Evolutionary conservation across 202 grass and related monocot genomes (phyloP).

Genomic region (Eragrostis tef): DNA sequence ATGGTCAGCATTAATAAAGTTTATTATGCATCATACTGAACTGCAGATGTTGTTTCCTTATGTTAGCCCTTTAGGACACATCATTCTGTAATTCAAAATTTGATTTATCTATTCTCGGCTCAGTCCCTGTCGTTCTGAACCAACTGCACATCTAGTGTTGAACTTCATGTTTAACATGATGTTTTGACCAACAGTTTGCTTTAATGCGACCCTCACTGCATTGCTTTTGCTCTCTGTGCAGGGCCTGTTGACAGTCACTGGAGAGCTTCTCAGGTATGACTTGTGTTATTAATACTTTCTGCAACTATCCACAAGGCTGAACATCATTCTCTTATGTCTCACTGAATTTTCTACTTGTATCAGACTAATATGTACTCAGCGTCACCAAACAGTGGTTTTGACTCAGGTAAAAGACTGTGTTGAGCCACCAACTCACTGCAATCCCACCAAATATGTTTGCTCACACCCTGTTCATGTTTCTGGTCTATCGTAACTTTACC

Average conservation of each 20-base stretch:
- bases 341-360: constrained; percentile 40
- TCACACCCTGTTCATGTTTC: neutral
- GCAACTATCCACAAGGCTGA: neutral
- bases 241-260: constrained; percentile 59
- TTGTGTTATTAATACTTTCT: neutral
- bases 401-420: constrained; percentile 45
- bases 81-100: neutral
- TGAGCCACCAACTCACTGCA: neutral
- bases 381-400: constrained; percentile 56
- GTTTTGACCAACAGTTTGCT: neutral
- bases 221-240: constrained; percentile 39
- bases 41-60: constrained; percentile 4
- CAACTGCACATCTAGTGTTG: constrained; percentile 6
- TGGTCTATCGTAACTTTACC: neutral
- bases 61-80: neutral
- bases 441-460: neutral
- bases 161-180: constrained; percentile 7
- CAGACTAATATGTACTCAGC: constrained; percentile 55
- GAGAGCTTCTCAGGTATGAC: constrained; percentile 63
- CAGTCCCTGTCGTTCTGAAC: neutral
- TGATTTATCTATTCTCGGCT: neutral
- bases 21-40: neutral
- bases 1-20: constrained; percentile 53
- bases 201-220: constrained; percentile 8
- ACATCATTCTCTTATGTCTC: neutral